Conservation (phyloP, 1,284 basidiomycete genomes). For the Kalmanozyma brasiliensis region DNA sequence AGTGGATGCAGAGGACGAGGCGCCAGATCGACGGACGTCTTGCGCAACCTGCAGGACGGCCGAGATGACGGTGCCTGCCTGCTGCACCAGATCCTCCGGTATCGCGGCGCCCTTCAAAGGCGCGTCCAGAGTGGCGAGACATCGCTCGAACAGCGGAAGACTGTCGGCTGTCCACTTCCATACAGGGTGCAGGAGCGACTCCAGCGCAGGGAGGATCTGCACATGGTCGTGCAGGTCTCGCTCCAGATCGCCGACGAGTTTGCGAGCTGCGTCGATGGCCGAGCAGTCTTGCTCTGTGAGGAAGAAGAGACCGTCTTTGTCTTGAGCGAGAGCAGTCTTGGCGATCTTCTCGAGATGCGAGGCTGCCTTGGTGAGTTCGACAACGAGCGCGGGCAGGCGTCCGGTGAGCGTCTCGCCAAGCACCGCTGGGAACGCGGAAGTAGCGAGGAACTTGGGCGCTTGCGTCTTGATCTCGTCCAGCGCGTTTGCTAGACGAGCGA, state of each 20-base stretch:
- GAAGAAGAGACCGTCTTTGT: conserved; percentile 15
- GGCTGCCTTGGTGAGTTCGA: conserved; percentile 18
- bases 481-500: conserved; percentile 28
- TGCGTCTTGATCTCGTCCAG: conserved; percentile 27
- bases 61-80: conserved; percentile 48
- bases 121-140: conserved; percentile 18
- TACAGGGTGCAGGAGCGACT: conserved; percentile 35
- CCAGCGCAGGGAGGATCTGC: conserved; percentile 18
- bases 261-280: conserved; percentile 8
- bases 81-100: conserved; percentile 22
- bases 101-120: conserved; percentile 13
- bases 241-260: conserved; percentile 16
- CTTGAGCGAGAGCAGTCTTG: conserved; percentile 1
- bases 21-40: conserved; percentile 43
- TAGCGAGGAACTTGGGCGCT: conserved; percentile 31
- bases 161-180: conserved; percentile 17
- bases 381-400: conserved; percentile 11
- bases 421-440: conserved; percentile 26
- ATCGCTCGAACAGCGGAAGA: conserved; percentile 10
- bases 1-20: background rate
- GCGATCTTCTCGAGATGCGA: conserved; percentile 12
- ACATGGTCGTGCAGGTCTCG: conserved; percentile 10
- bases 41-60: conserved; percentile 63
- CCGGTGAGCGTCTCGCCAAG: conserved; percentile 8
- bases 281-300: conserved; percentile 25